Evolutionary conservation across 345 rosid genomes (phyloP).

Genomic region (Acer saccharum): DNA sequence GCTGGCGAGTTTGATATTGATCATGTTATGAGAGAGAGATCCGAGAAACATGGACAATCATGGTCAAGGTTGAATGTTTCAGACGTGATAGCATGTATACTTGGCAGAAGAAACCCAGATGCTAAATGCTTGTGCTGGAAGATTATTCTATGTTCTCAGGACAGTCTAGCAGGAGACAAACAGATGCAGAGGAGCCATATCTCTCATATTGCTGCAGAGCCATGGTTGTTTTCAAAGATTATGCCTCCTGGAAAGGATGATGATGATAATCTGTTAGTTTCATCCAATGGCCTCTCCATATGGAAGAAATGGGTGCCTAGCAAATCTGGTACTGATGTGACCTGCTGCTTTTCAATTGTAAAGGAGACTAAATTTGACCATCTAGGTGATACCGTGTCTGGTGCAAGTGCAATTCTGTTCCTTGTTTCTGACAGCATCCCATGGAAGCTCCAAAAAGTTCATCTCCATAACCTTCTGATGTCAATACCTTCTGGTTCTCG

Average conservation of each 20-base stretch:
- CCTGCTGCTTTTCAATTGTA: constrained; percentile 74
- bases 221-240: constrained; percentile 80
- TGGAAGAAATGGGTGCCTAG: constrained; percentile 74
- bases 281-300: constrained; percentile 67
- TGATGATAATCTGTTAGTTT: constrained; percentile 47
- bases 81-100: constrained; percentile 54
- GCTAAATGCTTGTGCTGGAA: constrained; percentile 84
- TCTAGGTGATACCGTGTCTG: constrained; percentile 42
- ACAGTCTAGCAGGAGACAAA: constrained; percentile 32
- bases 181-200: constrained; percentile 27
- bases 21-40: constrained; percentile 64
- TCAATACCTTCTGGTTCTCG: constrained; percentile 66
- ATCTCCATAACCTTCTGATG: constrained; percentile 58
- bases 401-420: constrained; percentile 83
- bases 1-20: constrained; percentile 64
- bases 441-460: constrained; percentile 58
- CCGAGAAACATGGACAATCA: constrained; percentile 60
- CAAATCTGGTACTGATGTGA: constrained; percentile 41
- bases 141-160: constrained; percentile 59
- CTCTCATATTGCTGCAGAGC: constrained; percentile 42
- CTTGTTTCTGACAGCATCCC: constrained; percentile 64
- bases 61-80: constrained; percentile 88
- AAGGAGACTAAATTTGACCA: constrained; percentile 45
- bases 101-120: constrained; percentile 58
- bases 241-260: constrained; percentile 51